phyloP scores from a whole-genome alignment of 352 stramenopile genomes.

The Globisporangium polare region DNA sequence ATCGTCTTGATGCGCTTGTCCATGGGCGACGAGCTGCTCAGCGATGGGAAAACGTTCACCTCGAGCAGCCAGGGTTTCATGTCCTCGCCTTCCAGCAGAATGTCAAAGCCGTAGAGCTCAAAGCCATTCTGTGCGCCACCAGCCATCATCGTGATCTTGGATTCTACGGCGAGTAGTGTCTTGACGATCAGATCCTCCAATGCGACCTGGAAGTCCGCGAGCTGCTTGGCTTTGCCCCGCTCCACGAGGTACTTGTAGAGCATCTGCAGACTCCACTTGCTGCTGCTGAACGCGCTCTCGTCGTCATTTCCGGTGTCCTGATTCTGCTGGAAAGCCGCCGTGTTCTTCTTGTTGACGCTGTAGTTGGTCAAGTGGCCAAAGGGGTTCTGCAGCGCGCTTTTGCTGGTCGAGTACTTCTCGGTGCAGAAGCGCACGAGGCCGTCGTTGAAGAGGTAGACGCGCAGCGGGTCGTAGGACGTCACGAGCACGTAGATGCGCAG shows the following conservation, averaged over 20 bases:
- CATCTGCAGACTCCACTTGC: constrained; percentile 81
- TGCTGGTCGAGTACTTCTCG: constrained; percentile 65
- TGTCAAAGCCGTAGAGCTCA: constrained; percentile 89
- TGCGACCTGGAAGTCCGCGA: constrained; percentile 29
- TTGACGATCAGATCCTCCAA: constrained; percentile 88
- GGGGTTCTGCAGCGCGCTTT: constrained; percentile 64
- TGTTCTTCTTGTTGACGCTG: constrained; percentile 90
- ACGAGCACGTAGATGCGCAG: constrained; percentile 89
- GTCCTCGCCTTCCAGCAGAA: constrained; percentile 70
- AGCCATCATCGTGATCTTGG: constrained; percentile 49
- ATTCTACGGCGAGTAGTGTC: constrained; percentile 85
- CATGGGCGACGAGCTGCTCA: constrained; percentile 82
- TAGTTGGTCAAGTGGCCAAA: constrained; percentile 93
- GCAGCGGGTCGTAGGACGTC: constrained; percentile 81
- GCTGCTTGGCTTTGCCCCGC: constrained; percentile 33
- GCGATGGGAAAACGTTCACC: constrained; percentile 88
- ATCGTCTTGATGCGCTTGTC: constrained; percentile 90
- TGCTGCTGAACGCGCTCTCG: constrained; percentile 38
- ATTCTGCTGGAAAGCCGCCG: constrained; percentile 62
- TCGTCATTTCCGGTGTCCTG: constrained; percentile 45
- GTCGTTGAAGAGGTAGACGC: constrained; percentile 84
- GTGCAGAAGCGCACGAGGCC: constrained; percentile 88
- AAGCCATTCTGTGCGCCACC: constrained; percentile 46
- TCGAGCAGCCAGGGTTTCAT: constrained; percentile 87
- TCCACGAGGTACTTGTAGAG: constrained; percentile 45